Conservation (phyloP, 179 eudicot genomes). For the Sideroxylon spinosum region DNA sequence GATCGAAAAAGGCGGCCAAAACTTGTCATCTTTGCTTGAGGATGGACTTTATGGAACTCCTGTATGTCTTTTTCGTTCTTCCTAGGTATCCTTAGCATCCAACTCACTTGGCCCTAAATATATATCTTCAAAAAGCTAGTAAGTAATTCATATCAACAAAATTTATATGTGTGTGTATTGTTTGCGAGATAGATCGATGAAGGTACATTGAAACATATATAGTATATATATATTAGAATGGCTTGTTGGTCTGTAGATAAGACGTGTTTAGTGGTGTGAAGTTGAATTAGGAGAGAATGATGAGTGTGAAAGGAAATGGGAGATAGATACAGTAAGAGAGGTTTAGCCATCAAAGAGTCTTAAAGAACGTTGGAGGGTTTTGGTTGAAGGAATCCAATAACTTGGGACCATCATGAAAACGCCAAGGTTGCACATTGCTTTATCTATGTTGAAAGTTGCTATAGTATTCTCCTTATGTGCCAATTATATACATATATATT, state of each 20-base stretch:
- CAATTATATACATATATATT: too few species aligned
- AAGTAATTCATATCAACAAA: background rate
- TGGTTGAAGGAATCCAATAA: background rate
- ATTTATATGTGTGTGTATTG: too few species aligned
- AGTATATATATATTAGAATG: slow-evolving; percentile 17
- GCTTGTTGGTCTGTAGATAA: slow-evolving; percentile 11
- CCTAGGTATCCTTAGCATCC: slow-evolving; percentile 40
- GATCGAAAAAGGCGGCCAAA: slow-evolving; percentile 51
- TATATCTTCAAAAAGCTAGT: background rate
- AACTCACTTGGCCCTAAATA: slow-evolving; percentile 22
- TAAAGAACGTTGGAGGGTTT: slow-evolving; percentile 23
- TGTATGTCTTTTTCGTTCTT: slow-evolving; percentile 24
- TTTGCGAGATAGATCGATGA: too few species aligned
- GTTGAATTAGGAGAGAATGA: background rate
- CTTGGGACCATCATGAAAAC: slow-evolving; percentile 3
- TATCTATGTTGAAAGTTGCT: slow-evolving; percentile 22
- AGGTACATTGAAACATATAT: background rate
- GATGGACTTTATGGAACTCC: slow-evolving; percentile 30
- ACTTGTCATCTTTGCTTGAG: slow-evolving; percentile 27
- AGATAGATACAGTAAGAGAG: slow-evolving; percentile 22
- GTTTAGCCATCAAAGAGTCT: slow-evolving; percentile 14
- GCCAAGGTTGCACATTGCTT: background rate
- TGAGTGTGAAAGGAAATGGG: slow-evolving; percentile 9
- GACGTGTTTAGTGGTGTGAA: slow-evolving; percentile 8
- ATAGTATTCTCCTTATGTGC: background rate